These are phyloP conservation scores for Botryotinia globosa DNA, from an alignment of 2,329 filamentous ascomycete species.

Conservation along the genomic window DNA sequence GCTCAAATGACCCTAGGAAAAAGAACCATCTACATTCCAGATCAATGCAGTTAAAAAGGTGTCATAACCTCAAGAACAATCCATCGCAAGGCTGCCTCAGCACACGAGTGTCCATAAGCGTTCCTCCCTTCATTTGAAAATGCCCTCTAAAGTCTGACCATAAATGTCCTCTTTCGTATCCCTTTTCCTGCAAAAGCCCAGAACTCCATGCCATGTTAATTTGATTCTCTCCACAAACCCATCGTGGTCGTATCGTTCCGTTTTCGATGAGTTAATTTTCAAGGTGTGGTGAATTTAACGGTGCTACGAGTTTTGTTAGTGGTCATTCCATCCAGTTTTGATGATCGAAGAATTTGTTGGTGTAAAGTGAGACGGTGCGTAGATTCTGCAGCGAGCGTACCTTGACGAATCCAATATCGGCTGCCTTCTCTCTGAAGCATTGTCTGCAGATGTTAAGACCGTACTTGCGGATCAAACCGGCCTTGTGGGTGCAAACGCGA, in stretches of 20 bases:
- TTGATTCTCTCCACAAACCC: constrained; percentile 9
- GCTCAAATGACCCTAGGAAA: constrained; percentile 14
- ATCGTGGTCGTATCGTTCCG: constrained; percentile 16
- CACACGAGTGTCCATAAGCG: constrained; percentile 19
- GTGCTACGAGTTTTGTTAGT: constrained; percentile 28
- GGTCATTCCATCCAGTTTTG: background rate
- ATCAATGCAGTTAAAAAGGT: constrained; percentile 19
- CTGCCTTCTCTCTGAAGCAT: constrained; percentile 72
- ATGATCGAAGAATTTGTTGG: background rate
- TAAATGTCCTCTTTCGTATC: constrained; percentile 12
- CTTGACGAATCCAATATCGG: constrained; percentile 73
- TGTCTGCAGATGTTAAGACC: constrained; percentile 86
- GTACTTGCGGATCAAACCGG: constrained; percentile 99
- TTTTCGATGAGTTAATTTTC: constrained; percentile 10
- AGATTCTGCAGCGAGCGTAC: constrained; percentile 41
- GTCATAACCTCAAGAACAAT: constrained; percentile 15
- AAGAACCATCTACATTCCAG: constrained; percentile 19
- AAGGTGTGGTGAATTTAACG: constrained; percentile 29
- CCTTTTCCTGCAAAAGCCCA: constrained; percentile 22
- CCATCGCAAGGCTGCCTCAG: constrained; percentile 16
- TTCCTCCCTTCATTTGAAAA: constrained; percentile 20
- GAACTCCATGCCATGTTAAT: constrained; percentile 24
- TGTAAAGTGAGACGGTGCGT: background rate
- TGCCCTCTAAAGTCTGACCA: constrained; percentile 16
- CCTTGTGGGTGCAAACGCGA: constrained; percentile 88